A percentile compares a stretch with the other conserved stretches of the same genome.
phyloP scores from a whole-genome alignment of 2,329 filamentous ascomycete species.

The Ascochyta koolunga region DNA sequence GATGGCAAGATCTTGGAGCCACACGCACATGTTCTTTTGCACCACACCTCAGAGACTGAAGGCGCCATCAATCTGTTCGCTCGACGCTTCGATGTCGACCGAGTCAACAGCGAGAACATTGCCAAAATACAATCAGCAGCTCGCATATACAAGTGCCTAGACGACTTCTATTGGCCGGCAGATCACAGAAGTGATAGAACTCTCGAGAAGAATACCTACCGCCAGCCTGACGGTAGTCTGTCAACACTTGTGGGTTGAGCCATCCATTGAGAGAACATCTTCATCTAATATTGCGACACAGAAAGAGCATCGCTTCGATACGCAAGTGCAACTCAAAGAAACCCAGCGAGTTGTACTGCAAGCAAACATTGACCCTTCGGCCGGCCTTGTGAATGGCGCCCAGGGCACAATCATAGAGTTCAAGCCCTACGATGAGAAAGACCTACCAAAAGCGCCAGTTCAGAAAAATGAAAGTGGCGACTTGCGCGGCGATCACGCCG shows the following conservation, averaged over 20 bases:
- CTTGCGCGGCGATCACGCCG: conserved; percentile 46
- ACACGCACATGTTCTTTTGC: conserved; percentile 44
- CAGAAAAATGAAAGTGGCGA: conserved; percentile 2
- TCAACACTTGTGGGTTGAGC: conserved; percentile 24
- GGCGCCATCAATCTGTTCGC: conserved; percentile 56
- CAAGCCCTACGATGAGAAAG: conserved; percentile 40
- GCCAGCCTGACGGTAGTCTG: conserved; percentile 18
- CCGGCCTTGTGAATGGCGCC: conserved; percentile 45
- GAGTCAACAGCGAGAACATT: conserved; percentile 44
- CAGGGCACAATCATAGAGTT: conserved; percentile 46
- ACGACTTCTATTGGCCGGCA: conserved; percentile 51
- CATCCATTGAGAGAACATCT: background rate
- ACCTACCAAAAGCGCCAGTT: conserved; percentile 35
- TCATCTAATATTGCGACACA: background rate
- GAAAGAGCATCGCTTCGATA: conserved; percentile 56
- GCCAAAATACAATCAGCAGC: conserved; percentile 32
- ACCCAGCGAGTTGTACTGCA: conserved; percentile 62
- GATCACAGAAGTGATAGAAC: conserved; percentile 30
- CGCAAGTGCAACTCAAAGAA: conserved; percentile 54
- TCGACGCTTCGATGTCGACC: conserved; percentile 45
- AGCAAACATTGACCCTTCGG: conserved; percentile 52
- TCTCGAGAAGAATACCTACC: conserved; percentile 16
- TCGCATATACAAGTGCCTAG: conserved; percentile 43
- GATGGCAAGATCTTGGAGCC: conserved; percentile 42
- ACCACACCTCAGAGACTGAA: conserved; percentile 51